These are phyloP conservation scores for Nissolia schottii DNA, from an alignment of 306 rosid species.

Conservation along the genomic window DNA sequence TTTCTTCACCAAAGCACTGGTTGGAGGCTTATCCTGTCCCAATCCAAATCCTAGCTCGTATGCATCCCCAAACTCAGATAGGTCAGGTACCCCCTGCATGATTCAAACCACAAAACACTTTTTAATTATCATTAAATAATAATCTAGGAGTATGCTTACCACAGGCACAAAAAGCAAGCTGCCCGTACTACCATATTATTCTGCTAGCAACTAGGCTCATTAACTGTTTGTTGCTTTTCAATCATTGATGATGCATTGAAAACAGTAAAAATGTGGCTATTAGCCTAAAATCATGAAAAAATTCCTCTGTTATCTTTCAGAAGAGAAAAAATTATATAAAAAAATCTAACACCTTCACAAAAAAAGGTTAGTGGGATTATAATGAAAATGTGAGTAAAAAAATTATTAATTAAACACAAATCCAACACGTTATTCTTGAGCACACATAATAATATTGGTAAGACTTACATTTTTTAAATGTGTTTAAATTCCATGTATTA, in stretches of 20 bases:
- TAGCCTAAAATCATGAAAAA: no score
- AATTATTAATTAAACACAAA: no score
- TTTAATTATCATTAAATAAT: not conserved
- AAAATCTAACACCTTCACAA: no score
- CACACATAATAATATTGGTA: no score
- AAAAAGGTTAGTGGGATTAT: no score
- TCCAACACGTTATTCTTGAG: no score
- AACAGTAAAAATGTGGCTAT: slow-evolving; percentile 1
- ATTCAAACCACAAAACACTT: not conserved
- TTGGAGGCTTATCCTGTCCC: slow-evolving; percentile 77
- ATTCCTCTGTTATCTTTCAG: no score
- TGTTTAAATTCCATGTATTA: no score
- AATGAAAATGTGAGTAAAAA: no score
- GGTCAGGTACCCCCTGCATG: slow-evolving; percentile 73
- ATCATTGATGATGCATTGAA: slow-evolving; percentile 21
- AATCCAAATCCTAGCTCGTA: slow-evolving; percentile 66
- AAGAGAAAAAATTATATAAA: no score
- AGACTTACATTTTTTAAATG: no score
- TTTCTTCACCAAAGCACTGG: slow-evolving; percentile 68
- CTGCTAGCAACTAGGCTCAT: slow-evolving; percentile 6
- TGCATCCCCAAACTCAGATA: slow-evolving; percentile 74
- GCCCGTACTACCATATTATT: no score
- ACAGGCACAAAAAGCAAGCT: not conserved
- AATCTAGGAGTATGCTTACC: not conserved
- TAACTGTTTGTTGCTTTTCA: slow-evolving; percentile 24